Conservation (phyloP, 768 basidiomycete genomes). For the Daedaleopsis sinensis region DNA sequence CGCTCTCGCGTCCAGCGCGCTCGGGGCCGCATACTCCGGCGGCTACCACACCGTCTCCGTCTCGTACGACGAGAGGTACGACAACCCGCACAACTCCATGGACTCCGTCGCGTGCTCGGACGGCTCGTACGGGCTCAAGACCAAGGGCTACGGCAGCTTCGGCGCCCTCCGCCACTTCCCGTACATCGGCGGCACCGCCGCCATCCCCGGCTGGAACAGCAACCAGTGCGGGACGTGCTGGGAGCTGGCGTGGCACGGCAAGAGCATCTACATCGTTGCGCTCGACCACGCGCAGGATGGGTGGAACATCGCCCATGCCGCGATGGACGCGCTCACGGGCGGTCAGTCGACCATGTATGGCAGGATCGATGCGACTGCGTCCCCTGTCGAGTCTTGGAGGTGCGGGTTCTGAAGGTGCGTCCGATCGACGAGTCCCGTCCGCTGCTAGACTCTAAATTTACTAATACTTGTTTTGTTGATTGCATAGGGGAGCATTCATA, state of each 20-base stretch:
- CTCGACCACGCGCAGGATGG: slow-evolving; percentile 49
- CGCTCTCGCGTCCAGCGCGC: slow-evolving; percentile 7
- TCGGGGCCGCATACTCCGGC: neutral
- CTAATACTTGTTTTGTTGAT: too few relatives aligned
- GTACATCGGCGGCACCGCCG: slow-evolving; percentile 57
- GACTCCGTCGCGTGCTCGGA: slow-evolving; percentile 52
- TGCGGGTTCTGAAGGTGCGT: neutral
- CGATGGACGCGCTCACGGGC: slow-evolving; percentile 34
- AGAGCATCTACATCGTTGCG: slow-evolving; percentile 48
- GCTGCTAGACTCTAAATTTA: too few relatives aligned
- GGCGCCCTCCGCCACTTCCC: slow-evolving; percentile 59
- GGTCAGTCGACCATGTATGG: slow-evolving; percentile 28
- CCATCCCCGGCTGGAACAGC: slow-evolving; percentile 54
- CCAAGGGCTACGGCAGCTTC: slow-evolving; percentile 49
- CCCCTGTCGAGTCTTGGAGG: neutral
- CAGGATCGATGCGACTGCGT: slow-evolving; percentile 25
- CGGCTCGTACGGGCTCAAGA: slow-evolving; percentile 53
- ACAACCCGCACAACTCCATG: slow-evolving; percentile 45
- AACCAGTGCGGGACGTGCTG: slow-evolving; percentile 63
- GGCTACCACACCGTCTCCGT: slow-evolving; percentile 25
- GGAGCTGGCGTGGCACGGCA: slow-evolving; percentile 50
- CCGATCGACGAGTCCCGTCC: too few relatives aligned
- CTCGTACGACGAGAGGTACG: slow-evolving; percentile 55
- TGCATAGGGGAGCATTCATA: too few relatives aligned
- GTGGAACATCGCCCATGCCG: slow-evolving; percentile 41